phyloP scores from a whole-genome alignment of 2,329 filamentous ascomycete genomes.

The Rutstroemia sydowiana region DNA sequence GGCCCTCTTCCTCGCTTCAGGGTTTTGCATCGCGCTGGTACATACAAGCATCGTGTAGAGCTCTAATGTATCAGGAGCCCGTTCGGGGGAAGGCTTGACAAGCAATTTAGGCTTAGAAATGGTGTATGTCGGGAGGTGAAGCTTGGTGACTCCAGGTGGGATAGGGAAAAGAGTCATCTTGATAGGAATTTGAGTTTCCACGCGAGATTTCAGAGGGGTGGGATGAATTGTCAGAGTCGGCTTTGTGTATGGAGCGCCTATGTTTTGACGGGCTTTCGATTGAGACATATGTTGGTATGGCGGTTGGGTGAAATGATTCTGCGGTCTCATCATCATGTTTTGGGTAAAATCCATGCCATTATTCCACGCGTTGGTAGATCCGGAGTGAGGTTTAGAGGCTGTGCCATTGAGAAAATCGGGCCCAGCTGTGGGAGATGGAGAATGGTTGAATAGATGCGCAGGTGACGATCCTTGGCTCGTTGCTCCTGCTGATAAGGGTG shows the following conservation, averaged over 20 bases:
- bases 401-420: constrained; percentile 34
- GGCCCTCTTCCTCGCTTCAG: constrained; percentile 58
- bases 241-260: constrained; percentile 24
- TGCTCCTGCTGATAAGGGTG: constrained; percentile 45
- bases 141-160: constrained; percentile 66
- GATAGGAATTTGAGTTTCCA: constrained; percentile 94
- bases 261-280: constrained; percentile 19
- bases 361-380: constrained; percentile 32
- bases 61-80: constrained; percentile 67
- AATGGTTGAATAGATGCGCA: constrained; percentile 34
- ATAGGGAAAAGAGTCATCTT: constrained; percentile 70
- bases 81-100: constrained; percentile 60
- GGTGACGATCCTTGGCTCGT: constrained; percentile 48
- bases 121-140: constrained; percentile 82
- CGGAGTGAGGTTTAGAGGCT: constrained; percentile 22
- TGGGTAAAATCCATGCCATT: constrained; percentile 19
- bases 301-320: constrained; percentile 11
- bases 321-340: constrained; percentile 15
- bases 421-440: constrained; percentile 39
- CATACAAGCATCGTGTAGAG: constrained; percentile 79
- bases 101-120: constrained; percentile 92
- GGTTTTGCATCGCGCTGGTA: constrained; percentile 81
- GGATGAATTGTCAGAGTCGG: constrained; percentile 53
- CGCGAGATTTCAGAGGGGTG: constrained; percentile 74
- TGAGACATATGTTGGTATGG: constrained; percentile 18